A percentile compares a stretch with the other conserved stretches of the same genome.
These are phyloP conservation scores for Paragyromitra xinjiangensis DNA, from an alignment of 495 filamentous ascomycete species.

Conservation along the genomic window DNA sequence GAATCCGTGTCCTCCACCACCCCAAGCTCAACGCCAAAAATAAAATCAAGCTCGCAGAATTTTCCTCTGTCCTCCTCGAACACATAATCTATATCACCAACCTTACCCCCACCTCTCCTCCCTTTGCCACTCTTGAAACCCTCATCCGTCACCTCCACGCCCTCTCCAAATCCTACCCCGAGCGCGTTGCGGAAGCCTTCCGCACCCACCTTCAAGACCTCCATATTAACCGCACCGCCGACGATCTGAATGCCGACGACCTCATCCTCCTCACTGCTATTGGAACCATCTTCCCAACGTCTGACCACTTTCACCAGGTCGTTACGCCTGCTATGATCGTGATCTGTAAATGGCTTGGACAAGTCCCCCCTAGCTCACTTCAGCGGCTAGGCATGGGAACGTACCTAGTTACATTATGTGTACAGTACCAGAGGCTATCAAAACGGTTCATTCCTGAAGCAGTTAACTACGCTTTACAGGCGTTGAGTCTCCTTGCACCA, in stretches of 20 bases:
- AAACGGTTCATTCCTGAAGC: slow-evolving; percentile 89
- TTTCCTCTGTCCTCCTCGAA: slow-evolving; percentile 77
- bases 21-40: slow-evolving; percentile 85
- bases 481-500: slow-evolving; percentile 74
- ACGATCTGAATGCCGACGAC: slow-evolving; percentile 72
- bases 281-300: slow-evolving; percentile 86
- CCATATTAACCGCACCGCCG: slow-evolving; percentile 67
- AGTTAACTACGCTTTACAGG: slow-evolving; percentile 80
- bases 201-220: slow-evolving; percentile 74
- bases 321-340: slow-evolving; percentile 85
- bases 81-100: slow-evolving; percentile 76
- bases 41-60: slow-evolving; percentile 77
- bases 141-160: slow-evolving; percentile 84
- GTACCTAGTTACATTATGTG: slow-evolving; percentile 77
- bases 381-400: slow-evolving; percentile 74
- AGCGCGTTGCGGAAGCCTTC: slow-evolving; percentile 78
- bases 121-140: slow-evolving; percentile 71
- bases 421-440: slow-evolving; percentile 81
- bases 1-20: slow-evolving; percentile 87
- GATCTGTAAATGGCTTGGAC: slow-evolving; percentile 82
- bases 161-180: slow-evolving; percentile 80
- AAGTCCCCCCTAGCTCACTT: slow-evolving; percentile 71
- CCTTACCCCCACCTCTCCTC: slow-evolving; percentile 48
- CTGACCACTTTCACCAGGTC: slow-evolving; percentile 94
- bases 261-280: slow-evolving; percentile 83